A percentile compares a stretch with the other conserved stretches of the same genome.
phyloP scores from a whole-genome alignment of 768 basidiomycete genomes.

The Strobilomyces dryophilus region DNA sequence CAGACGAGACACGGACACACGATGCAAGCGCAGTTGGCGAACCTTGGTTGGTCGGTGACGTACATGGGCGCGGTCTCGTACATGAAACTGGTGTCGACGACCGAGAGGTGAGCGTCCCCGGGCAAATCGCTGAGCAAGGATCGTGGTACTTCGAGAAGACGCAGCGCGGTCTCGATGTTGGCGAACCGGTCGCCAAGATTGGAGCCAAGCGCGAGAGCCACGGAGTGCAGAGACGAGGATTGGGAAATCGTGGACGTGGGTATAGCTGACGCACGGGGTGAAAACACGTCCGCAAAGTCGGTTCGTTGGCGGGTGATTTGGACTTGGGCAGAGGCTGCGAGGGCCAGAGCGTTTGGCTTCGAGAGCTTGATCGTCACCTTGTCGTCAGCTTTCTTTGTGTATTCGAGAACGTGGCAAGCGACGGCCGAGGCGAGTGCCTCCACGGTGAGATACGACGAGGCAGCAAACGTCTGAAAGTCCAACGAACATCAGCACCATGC shows the following conservation, averaged over 20 bases:
- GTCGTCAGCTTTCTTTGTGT: conserved; percentile 17
- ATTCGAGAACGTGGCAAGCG: conserved; percentile 42
- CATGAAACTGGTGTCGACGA: conserved; percentile 81
- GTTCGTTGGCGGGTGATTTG: conserved; percentile 45
- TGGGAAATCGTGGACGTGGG: background rate
- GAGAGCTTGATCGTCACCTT: conserved; percentile 52
- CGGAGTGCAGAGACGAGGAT: conserved; percentile 29
- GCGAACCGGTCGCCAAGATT: conserved; percentile 86
- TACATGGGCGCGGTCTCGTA: conserved; percentile 98
- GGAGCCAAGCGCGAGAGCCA: conserved; percentile 79
- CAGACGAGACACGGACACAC: conserved; percentile 42
- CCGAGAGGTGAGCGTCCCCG: conserved; percentile 29
- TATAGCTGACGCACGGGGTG: background rate
- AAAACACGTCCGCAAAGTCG: conserved; percentile 32
- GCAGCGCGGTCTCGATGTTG: conserved; percentile 77
- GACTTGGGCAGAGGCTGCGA: conserved; percentile 63
- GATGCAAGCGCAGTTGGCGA: conserved; percentile 89
- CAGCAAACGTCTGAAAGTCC: conserved; percentile 39
- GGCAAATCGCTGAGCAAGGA: conserved; percentile 22
- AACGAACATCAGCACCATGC: background rate
- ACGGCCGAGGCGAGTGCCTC: conserved; percentile 65
- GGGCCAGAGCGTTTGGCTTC: conserved; percentile 69
- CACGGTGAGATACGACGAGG: conserved; percentile 56
- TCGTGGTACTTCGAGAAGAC: conserved; percentile 55
- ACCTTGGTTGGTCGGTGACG: conserved; percentile 81